Evolutionary conservation across 1,139 yeast genomes (phyloP).

Genomic region (Candida sanyaensis): DNA sequence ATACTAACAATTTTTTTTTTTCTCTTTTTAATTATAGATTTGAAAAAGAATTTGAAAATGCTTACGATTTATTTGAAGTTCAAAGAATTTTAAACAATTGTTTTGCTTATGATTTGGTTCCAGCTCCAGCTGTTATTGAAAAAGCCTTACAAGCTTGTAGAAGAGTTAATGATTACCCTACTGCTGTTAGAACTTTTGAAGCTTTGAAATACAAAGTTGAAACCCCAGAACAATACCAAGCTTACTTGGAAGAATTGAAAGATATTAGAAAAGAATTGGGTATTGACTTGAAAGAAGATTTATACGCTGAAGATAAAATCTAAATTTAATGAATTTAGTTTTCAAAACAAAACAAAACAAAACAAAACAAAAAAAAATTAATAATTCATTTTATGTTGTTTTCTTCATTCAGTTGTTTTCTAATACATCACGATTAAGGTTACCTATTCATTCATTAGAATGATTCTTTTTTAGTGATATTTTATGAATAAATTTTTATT

Average conservation of each 20-base stretch:
- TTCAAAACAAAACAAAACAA: too few species aligned
- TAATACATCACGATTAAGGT: too few species aligned
- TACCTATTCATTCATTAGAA: too few species aligned
- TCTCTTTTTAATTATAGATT: conserved; percentile 51
- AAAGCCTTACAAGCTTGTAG: conserved; percentile 97
- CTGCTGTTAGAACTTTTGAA: conserved; percentile 98
- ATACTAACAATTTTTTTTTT: too few species aligned
- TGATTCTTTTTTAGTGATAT: background rate
- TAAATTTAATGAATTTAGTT: background rate
- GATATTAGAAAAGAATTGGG: conserved; percentile 92
- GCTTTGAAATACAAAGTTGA: conserved; percentile 94
- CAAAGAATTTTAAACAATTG: conserved; percentile 89
- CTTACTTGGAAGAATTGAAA: conserved; percentile 93
- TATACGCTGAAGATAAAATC: conserved; percentile 43
- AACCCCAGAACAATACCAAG: conserved; percentile 88
- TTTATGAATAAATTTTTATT: background rate
- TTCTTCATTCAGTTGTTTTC: background rate
- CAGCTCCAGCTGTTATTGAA: conserved; percentile 95
- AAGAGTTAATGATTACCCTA: conserved; percentile 98
- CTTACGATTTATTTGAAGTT: conserved; percentile 96
- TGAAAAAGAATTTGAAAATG: conserved; percentile 96
- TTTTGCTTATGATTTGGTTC: conserved; percentile 97
- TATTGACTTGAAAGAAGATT: conserved; percentile 90
- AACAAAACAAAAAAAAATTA: too few species aligned
- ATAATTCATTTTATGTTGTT: background rate